These are phyloP conservation scores for Capsella rubella DNA, from an alignment of 441 rosid genomes.

Conservation along the genomic window DNA sequence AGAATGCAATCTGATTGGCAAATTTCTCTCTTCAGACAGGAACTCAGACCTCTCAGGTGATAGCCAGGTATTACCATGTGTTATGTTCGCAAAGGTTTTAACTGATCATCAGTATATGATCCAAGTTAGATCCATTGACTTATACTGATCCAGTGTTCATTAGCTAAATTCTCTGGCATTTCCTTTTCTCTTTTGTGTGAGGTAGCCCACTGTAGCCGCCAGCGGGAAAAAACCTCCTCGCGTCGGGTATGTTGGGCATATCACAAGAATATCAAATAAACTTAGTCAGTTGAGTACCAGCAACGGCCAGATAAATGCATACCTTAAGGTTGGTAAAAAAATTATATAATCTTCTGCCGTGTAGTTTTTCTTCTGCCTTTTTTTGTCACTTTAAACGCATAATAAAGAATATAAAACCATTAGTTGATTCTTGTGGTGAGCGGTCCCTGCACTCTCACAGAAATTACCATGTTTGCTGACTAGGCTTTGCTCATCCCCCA, in stretches of 20 bases:
- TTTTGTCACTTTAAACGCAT: conserved; percentile 25
- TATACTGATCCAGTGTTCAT: conserved; percentile 18
- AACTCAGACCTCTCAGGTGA: conserved; percentile 63
- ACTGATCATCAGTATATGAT: neutral
- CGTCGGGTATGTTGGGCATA: conserved; percentile 89
- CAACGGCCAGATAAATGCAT: conserved; percentile 65
- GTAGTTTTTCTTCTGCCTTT: conserved; percentile 21
- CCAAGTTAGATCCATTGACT: conserved; percentile 6
- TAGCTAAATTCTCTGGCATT: conserved; percentile 26
- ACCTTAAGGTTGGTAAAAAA: conserved; percentile 52
- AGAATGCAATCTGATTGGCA: conserved; percentile 84
- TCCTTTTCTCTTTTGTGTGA: conserved; percentile 23
- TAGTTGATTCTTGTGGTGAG: conserved; percentile 16
- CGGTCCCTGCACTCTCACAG: neutral
- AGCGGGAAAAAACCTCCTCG: conserved; percentile 72
- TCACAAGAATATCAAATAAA: conserved; percentile 84
- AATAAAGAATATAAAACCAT: conserved; percentile 16
- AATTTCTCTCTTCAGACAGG: conserved; percentile 72
- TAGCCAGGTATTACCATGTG: conserved; percentile 59
- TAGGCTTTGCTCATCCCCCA: conserved; percentile 17
- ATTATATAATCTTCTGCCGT: conserved; percentile 7
- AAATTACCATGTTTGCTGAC: conserved; percentile 30
- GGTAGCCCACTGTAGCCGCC: conserved; percentile 87
- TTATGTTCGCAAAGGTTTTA: conserved; percentile 20
- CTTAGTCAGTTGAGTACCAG: conserved; percentile 72